phyloP scores from a whole-genome alignment of 2,329 filamentous ascomycete genomes.

The Nigrospora sphaerica region DNA sequence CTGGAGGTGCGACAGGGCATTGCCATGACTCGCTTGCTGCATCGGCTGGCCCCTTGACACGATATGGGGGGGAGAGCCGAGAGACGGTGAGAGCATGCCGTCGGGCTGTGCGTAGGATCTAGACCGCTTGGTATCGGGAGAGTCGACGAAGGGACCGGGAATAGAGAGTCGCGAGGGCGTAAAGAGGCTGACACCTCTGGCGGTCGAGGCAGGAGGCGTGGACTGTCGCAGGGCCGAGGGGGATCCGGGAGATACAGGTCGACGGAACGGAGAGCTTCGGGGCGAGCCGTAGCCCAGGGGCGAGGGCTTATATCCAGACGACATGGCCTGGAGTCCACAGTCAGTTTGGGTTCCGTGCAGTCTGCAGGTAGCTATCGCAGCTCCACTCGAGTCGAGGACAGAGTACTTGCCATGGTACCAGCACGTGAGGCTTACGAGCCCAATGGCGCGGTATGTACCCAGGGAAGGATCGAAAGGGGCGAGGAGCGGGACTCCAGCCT shows the following conservation, averaged over 20 bases:
- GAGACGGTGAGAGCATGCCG: slow-evolving; percentile 11
- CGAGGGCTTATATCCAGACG: slow-evolving; percentile 60
- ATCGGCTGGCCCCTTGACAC: slow-evolving; percentile 22
- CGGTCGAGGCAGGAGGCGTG: slow-evolving; percentile 57
- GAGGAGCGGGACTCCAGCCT: too few relatives aligned
- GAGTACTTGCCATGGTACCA: neutral
- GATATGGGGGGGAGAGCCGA: slow-evolving; percentile 27
- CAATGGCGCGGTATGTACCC: too few relatives aligned
- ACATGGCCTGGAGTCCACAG: slow-evolving; percentile 40
- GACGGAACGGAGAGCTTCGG: slow-evolving; percentile 58
- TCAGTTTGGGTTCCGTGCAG: neutral
- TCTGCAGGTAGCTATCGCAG: neutral
- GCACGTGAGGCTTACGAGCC: neutral
- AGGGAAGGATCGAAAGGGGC: too few relatives aligned
- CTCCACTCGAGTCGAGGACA: neutral
- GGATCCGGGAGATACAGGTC: slow-evolving; percentile 56
- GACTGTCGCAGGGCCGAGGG: slow-evolving; percentile 58
- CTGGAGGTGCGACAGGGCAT: slow-evolving; percentile 65
- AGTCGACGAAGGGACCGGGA: slow-evolving; percentile 30
- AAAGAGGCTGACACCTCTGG: slow-evolving; percentile 35
- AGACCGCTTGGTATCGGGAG: slow-evolving; percentile 22
- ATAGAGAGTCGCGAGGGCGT: slow-evolving; percentile 36
- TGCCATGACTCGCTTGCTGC: slow-evolving; percentile 35
- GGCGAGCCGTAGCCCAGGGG: slow-evolving; percentile 65
- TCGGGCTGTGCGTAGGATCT: slow-evolving; percentile 10